Evolutionary conservation across 108 stramenopile species (phyloP), one percentile per base, ranked within the genome.

Genomic region (Schizochytrium sp.): DNA sequence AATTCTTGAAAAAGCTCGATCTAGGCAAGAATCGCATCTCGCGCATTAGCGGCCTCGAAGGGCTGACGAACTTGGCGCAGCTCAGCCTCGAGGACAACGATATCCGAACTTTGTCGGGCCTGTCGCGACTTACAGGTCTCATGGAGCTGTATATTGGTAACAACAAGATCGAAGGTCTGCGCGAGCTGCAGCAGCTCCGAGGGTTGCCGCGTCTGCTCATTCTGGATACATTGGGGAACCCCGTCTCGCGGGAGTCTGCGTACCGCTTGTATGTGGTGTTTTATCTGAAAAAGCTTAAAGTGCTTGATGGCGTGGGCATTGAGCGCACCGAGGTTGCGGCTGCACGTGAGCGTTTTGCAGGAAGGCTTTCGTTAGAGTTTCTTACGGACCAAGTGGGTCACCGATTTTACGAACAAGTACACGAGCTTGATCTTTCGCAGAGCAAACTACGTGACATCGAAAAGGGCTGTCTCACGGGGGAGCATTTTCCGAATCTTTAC

Each of bases 111-210:
- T 60, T 92, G 48, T 55, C 72, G 44, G 90, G 90, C 14, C n/a
- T 92, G 51, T 21, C 53, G 6, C 57, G 53, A 5, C 25, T 91
- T 19, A 21, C 19, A 16, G 51, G 23, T 34, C 83, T 92, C 59
- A 91, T 92, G 92, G 92, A 92, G 89, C 55, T 92, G 25, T 92
- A 92, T 91, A 87, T 89, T 12, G 92, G 92, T 34, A 92, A 92
- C 60, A 92, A 92, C 44, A 58, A 87, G 57, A 53, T 92, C 34
- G 23, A 48, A 45, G 72, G 87, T 10, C 41, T 89, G 23, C 12
- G 12, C 5, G 41, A 92, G 90, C n/a, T 92, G 28, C 88, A 90
- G 58, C 58, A 60, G 23, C 72, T 92, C 18, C 89, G 88, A 14
- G 53, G 41, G 6, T 58, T 92, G 5, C 90, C 92, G 21, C 60